Evolutionary conservation across 768 basidiomycete species (phyloP), one percentile per base, ranked within the genome.

Genomic region (Solioccasus polychromus): DNA sequence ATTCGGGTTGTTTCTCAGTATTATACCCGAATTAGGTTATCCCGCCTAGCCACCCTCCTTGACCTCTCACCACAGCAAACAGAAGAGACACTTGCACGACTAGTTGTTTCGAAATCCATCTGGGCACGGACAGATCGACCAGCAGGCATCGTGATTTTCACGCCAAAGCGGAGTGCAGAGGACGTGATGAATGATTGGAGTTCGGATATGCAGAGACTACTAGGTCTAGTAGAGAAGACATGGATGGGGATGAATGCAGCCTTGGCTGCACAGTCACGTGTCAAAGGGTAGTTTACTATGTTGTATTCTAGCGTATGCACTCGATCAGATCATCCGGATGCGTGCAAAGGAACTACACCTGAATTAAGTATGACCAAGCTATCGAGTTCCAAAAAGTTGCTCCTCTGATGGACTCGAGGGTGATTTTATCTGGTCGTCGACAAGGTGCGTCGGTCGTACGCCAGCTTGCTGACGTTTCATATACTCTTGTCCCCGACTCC

Each of bases 121-220:
- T 95, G 89, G 82, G 96, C 96, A 22, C 83, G 92, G 40, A 84
- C 92, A 52, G 95, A 99, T 67, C 80, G 96, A 45, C 93, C 93
- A 39, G 75, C 86, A 3, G 94, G 92, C 4, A 79, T 97, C 44
- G 81, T 99, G 45, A 85, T 75, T 61, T 99, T 99, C 76, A 80
- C 82, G 56, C 80, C 76, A 56, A 88, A 86, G 68, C 82, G 83
- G 54, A 83, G 76, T 44, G 80, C 89, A 2, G 94, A 97, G 61
- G 92, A 96, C 58, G 85, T 92, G 5, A 86, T 99, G 85, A 98
- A 98, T 61, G 91, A 92, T 51, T 99, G 96, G 95, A 94, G 92
- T 68, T 88, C 84, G 18, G 94, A 98, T 60, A 92, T 99, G 79
- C 88, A 86, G 59, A 92, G 88, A 69, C 70, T 99, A 59, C 74